Conservation (phyloP, 257 asterid species). For the Solanum virginianum region DNA sequence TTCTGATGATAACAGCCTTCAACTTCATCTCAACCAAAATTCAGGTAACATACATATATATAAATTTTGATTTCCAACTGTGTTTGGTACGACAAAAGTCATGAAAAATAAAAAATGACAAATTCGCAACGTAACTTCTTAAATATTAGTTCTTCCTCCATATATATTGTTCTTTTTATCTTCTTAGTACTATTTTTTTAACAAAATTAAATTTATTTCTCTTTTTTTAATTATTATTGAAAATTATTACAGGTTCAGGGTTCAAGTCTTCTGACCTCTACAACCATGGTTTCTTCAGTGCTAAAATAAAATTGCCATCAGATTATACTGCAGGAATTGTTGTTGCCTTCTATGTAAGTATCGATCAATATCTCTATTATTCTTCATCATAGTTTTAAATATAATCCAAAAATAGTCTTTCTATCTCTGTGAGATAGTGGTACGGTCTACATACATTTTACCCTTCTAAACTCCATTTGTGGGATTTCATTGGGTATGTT, state of each 20-base stretch:
- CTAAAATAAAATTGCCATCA: conserved; percentile 75
- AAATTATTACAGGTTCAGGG: conserved; percentile 60
- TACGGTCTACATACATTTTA: too few relatives aligned
- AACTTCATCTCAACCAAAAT: conserved; percentile 63
- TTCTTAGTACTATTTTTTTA: too few relatives aligned
- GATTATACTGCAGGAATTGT: conserved; percentile 90
- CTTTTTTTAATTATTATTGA: background rate
- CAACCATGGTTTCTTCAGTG: conserved; percentile 83
- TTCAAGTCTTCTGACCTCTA: conserved; percentile 77
- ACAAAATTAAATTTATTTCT: background rate
- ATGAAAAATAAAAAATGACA: background rate
- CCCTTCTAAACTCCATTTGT: too few relatives aligned
- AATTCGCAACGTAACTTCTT: background rate
- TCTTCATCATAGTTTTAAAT: too few relatives aligned
- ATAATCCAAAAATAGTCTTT: too few relatives aligned
- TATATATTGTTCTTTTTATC: too few relatives aligned
- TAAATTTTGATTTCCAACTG: background rate
- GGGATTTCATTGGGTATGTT: too few relatives aligned
- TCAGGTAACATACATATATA: conserved; percentile 30
- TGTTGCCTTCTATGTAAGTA: conserved; percentile 78
- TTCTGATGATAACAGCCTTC: conserved; percentile 37
- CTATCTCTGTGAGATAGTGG: too few relatives aligned
- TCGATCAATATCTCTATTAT: background rate
- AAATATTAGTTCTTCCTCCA: too few relatives aligned
- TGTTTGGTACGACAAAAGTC: background rate